Evolutionary conservation across 1,284 basidiomycete species (phyloP).

Genomic region (Porodaedalea pini): DNA sequence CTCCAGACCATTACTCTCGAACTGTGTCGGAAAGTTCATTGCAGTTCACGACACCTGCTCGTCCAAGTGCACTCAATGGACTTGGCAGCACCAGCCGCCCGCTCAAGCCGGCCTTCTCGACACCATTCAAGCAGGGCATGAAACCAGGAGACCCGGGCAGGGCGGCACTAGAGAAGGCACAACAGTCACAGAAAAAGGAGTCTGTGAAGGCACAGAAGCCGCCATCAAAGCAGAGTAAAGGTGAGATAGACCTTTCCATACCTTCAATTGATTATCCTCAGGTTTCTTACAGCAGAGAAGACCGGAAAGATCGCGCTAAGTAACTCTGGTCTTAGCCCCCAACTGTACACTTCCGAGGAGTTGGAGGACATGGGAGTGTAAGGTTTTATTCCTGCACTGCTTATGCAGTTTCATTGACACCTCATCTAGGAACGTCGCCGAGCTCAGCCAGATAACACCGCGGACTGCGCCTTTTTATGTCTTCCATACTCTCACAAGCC

Average conservation of each 20-base stretch:
- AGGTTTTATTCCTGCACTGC: conserved; percentile 27
- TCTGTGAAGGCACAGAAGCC: neutral
- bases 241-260: neutral
- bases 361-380: conserved; percentile 63
- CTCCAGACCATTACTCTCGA: neutral
- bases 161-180: conserved; percentile 29
- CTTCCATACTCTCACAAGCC: conserved; percentile 45
- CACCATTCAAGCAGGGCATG: conserved; percentile 66
- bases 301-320: conserved; percentile 35
- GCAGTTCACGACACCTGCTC: conserved; percentile 30
- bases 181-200: conserved; percentile 10
- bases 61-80: conserved; percentile 35
- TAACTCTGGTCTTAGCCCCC: conserved; percentile 54
- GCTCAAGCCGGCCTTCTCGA: conserved; percentile 47
- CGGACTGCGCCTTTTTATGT: conserved; percentile 59
- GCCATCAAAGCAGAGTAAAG: neutral
- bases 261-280: too few species aligned
- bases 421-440: conserved; percentile 44
- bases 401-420: conserved; percentile 20
- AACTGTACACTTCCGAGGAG: conserved; percentile 46
- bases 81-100: conserved; percentile 27
- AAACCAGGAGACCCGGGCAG: conserved; percentile 51
- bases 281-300: neutral
- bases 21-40: neutral
- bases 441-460: conserved; percentile 58